Conservation (phyloP, 495 filamentous ascomycete species). For the Tuber aestivum region DNA sequence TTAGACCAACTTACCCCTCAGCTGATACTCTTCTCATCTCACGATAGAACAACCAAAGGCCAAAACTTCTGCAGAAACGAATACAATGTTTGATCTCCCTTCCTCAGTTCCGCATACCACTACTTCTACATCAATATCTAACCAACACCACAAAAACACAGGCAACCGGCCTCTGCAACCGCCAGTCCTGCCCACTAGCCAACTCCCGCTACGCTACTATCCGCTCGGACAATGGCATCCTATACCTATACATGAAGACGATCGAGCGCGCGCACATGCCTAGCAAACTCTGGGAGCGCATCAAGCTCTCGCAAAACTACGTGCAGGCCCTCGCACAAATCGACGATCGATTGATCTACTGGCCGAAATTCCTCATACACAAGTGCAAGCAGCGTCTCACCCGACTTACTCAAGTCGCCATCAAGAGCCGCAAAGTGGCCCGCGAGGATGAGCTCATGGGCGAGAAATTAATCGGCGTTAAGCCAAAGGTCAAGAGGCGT, state of each 20-base stretch:
- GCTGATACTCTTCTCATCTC: conserved; percentile 17
- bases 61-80: conserved; percentile 95
- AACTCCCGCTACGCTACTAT: conserved; percentile 95
- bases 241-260: conserved; percentile 98
- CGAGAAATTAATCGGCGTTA: conserved; percentile 80
- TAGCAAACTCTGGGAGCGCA: conserved; percentile 88
- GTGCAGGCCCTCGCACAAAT: conserved; percentile 79
- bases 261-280: conserved; percentile 87
- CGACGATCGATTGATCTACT: conserved; percentile 84
- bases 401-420: conserved; percentile 83
- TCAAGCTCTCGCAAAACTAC: conserved; percentile 86
- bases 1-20: conserved; percentile 11
- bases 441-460: conserved; percentile 87
- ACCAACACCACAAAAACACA: conserved; percentile 24
- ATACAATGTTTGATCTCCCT: conserved; percentile 55
- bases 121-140: conserved; percentile 9
- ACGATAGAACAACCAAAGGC: conserved; percentile 70
- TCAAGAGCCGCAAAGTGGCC: conserved; percentile 74
- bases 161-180: conserved; percentile 89
- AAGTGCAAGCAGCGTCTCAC: conserved; percentile 98
- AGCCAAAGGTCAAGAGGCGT: conserved; percentile 81
- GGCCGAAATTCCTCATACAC: conserved; percentile 90
- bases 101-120: neutral
- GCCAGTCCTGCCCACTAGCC: conserved; percentile 89
- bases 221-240: conserved; percentile 68